Base-by-base conservation (phyloP, 306 rosid genomes). In the Castanea crenata region DNA sequence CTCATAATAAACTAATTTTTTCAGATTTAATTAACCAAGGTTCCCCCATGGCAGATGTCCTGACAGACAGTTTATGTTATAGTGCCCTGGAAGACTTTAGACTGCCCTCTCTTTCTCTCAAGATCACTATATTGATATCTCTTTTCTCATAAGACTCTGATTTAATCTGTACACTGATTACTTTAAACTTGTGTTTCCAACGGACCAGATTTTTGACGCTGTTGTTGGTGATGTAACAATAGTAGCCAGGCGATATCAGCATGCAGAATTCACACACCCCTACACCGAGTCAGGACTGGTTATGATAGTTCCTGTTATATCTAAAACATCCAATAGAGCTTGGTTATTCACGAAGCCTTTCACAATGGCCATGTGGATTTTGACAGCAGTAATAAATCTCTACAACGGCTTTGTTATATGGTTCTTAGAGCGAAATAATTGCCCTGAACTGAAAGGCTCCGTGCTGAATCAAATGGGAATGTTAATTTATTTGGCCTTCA, bases 331-430 rank as follows among this genome's bases (percentile, higher is more conserved):
- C 20, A 69, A 78, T 5, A 84, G 57, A 69, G 79, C 80, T 23
- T 82, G 85, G 84, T 31, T 89, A 46, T 84, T 89, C 73, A 27
- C 82, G 74, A 86, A 76, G 79, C 92, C 92, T 46, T 86, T 82
- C 52, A 89, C 92, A 52, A 32, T 55, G 61, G 41, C 76, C 59
- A 72, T 89, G 90, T 89, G 92, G 90, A 18, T 79, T 41, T 32
- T 82, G 4, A 82, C 76, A 64, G 82, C 38, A 19, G 77, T 41
- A 46, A 59, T 86, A 16, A 51, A 68, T 69, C 29, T 78, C 81
- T 86, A 84, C 75, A 86, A 82, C 69, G 92, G 87, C 57, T 80
- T 89, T 80, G 90, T 84, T 7, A 69, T 86, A 0, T 86, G 92
- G 92, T 20, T 89, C 46, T 75, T 86, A 54, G 92, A 86, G 55